Percentiles rank a stretch among this genome's conserved stretches.
These are phyloP conservation scores for Amauroascus verrucosus DNA, from an alignment of 2,329 filamentous ascomycete species.

Conservation along the genomic window DNA sequence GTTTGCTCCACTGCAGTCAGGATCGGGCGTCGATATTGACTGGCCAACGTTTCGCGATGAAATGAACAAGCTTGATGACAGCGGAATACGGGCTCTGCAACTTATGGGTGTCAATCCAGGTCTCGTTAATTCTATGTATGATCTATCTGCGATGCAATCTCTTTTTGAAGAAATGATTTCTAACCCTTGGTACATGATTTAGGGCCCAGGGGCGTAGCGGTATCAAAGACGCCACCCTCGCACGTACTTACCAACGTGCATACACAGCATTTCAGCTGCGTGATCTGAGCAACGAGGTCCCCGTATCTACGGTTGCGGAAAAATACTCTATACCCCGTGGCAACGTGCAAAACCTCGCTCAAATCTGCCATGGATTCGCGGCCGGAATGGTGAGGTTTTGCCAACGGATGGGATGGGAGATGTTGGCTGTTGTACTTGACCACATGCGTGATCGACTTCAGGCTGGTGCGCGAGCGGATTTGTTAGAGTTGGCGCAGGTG, in stretches of 20 bases:
- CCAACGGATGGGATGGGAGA: constrained; percentile 64
- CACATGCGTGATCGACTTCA: constrained; percentile 65
- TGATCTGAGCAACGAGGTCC: constrained; percentile 66
- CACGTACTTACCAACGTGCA: constrained; percentile 59
- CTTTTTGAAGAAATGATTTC: background rate
- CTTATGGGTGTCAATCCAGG: constrained; percentile 60
- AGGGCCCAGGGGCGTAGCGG: constrained; percentile 55
- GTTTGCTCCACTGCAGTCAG: constrained; percentile 59
- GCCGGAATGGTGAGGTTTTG: constrained; percentile 73
- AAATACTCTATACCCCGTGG: constrained; percentile 64
- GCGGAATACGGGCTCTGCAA: constrained; percentile 56
- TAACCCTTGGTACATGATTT: background rate
- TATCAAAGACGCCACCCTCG: constrained; percentile 52
- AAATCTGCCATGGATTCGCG: constrained; percentile 68
- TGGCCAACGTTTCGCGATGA: constrained; percentile 65
- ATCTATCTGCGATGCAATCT: constrained; percentile 5
- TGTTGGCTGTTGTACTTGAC: constrained; percentile 60
- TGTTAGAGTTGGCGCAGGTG: constrained; percentile 60
- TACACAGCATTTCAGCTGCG: constrained; percentile 69
- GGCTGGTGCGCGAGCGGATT: constrained; percentile 60
- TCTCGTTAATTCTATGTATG: constrained; percentile 56
- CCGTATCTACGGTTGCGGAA: constrained; percentile 56
- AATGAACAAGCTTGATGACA: constrained; percentile 60
- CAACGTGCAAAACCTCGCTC: constrained; percentile 59
- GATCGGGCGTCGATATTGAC: constrained; percentile 45